Evolutionary conservation across 1,139 yeast genomes (phyloP).

Genomic region (Lodderomyces orthopsilosis): DNA sequence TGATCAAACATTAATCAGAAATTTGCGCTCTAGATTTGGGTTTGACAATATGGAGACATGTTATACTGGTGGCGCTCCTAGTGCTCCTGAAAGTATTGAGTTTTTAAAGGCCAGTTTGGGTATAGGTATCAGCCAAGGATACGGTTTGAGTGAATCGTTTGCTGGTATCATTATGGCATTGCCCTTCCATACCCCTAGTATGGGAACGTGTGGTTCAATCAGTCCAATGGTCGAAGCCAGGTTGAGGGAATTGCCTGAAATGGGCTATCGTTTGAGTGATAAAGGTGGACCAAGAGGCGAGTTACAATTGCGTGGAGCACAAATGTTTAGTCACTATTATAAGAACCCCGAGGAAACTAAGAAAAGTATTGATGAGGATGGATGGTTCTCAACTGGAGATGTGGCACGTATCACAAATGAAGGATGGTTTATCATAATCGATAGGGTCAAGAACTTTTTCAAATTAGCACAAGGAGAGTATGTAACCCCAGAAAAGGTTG

Average conservation of each 20-base stretch:
- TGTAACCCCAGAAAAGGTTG: slow-evolving; percentile 76
- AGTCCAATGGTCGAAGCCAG: slow-evolving; percentile 54
- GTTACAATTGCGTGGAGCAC: slow-evolving; percentile 65
- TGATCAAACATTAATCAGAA: slow-evolving; percentile 49
- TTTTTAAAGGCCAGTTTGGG: slow-evolving; percentile 62
- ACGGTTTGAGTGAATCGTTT: slow-evolving; percentile 75
- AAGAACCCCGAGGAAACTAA: slow-evolving; percentile 44
- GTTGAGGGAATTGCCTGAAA: slow-evolving; percentile 63
- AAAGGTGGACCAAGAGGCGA: slow-evolving; percentile 44
- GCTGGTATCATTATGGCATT: slow-evolving; percentile 55
- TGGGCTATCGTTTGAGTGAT: slow-evolving; percentile 54
- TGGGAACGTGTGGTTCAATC: slow-evolving; percentile 66
- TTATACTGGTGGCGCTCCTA: slow-evolving; percentile 74
- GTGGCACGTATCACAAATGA: slow-evolving; percentile 53
- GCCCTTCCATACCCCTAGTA: slow-evolving; percentile 27
- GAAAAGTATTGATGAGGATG: slow-evolving; percentile 24
- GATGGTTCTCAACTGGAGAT: slow-evolving; percentile 81
- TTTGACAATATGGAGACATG: slow-evolving; percentile 45
- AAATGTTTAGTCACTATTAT: slow-evolving; percentile 58
- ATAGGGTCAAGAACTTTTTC: slow-evolving; percentile 78
- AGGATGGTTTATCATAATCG: slow-evolving; percentile 60
- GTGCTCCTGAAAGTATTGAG: slow-evolving; percentile 55
- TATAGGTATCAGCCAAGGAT: slow-evolving; percentile 64
- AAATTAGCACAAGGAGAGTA: slow-evolving; percentile 82
- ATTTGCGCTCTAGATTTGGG: slow-evolving; percentile 57